Evolutionary conservation across 2,329 filamentous ascomycete genomes (phyloP).

Genomic region (Thelonectria discophora): DNA sequence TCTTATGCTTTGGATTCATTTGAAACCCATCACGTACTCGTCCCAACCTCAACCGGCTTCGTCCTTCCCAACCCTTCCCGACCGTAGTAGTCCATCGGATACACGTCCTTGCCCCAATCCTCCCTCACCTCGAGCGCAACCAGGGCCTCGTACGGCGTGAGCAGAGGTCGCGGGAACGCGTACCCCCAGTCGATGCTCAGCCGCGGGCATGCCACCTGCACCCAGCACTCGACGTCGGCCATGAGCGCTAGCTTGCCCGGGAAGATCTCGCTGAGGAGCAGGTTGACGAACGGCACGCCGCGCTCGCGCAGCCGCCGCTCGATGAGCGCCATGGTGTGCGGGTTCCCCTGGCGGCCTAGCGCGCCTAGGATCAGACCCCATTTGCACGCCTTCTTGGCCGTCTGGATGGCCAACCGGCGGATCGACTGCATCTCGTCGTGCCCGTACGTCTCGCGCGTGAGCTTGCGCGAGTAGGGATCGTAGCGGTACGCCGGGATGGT

Average conservation of each 20-base stretch:
- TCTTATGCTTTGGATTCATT: background rate
- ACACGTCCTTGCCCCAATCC: constrained; percentile 79
- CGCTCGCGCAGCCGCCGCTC: constrained; percentile 76
- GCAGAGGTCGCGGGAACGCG: constrained; percentile 85
- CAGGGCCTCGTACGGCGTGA: constrained; percentile 95
- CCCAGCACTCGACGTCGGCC: constrained; percentile 95
- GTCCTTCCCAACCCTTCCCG: constrained; percentile 89
- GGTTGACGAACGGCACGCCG: constrained; percentile 82
- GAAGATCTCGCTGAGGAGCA: constrained; percentile 94
- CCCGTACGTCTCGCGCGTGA: constrained; percentile 91
- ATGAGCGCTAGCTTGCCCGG: constrained; percentile 95
- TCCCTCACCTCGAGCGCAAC: constrained; percentile 84
- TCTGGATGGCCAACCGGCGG: constrained; percentile 77
- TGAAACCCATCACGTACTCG: constrained; percentile 25
- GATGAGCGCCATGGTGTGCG: constrained; percentile 87
- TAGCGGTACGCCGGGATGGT: constrained; percentile 91
- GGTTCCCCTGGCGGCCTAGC: constrained; percentile 93
- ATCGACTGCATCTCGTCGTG: constrained; percentile 90
- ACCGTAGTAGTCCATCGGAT: constrained; percentile 98
- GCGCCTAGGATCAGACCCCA: constrained; percentile 97
- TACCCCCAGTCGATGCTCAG: constrained; percentile 99
- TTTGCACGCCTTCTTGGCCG: constrained; percentile 80
- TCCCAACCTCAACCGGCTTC: constrained; percentile 54
- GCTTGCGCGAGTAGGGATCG: constrained; percentile 91
- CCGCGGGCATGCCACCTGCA: constrained; percentile 96